Percentiles rank a stretch among this genome's conserved stretches.
phyloP scores from a whole-genome alignment of 1,284 basidiomycete species.

The Anthracocystis walkeri region DNA sequence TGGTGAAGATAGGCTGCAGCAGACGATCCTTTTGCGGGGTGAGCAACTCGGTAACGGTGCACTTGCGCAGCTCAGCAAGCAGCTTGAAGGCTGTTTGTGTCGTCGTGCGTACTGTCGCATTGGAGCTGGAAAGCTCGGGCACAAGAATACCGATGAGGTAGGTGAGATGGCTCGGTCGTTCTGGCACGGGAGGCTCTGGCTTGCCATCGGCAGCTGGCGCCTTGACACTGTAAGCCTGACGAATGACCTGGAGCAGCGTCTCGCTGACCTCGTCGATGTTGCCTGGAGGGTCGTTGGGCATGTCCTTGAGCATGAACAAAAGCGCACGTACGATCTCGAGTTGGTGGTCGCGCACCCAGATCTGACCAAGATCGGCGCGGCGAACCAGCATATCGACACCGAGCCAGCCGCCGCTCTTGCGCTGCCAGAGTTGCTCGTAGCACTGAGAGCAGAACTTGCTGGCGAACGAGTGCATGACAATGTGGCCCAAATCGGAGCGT shows the following conservation, averaged over 20 bases:
- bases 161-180: conserved; percentile 63
- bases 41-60: conserved; percentile 82
- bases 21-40: conserved; percentile 88
- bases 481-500: conserved; percentile 58
- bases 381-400: conserved; percentile 66
- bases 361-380: conserved; percentile 73
- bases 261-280: conserved; percentile 84
- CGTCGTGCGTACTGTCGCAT: conserved; percentile 84
- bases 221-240: conserved; percentile 68
- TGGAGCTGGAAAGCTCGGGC: conserved; percentile 88
- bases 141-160: conserved; percentile 86
- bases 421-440: conserved; percentile 68
- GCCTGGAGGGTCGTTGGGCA: conserved; percentile 87
- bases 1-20: conserved; percentile 90
- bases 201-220: conserved; percentile 38
- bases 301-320: conserved; percentile 93
- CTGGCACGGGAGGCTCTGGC: conserved; percentile 41
- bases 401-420: conserved; percentile 69
- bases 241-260: conserved; percentile 82
- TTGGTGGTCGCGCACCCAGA: conserved; percentile 87
- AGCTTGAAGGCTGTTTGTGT: conserved; percentile 85
- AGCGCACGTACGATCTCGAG: conserved; percentile 91
- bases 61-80: conserved; percentile 80
- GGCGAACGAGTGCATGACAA: conserved; percentile 65
- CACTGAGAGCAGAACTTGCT: conserved; percentile 67